Conservation (phyloP, 352 stramenopile genomes). For the Phytophthora multivora region DNA sequence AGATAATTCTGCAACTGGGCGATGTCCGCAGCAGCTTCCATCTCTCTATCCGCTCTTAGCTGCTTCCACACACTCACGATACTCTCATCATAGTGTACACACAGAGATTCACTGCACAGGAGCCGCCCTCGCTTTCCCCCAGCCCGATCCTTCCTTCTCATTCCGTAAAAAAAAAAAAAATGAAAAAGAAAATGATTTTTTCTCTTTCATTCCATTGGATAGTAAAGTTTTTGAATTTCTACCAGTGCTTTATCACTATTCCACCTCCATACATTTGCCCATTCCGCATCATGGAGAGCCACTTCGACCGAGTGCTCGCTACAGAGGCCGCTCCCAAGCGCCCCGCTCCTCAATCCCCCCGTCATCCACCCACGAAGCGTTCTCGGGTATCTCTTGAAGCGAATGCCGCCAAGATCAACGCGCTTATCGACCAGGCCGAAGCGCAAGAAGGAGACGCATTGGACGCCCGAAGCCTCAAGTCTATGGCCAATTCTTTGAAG, state of each 20-base stretch:
- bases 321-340: constrained; percentile 34
- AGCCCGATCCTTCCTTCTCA: constrained; percentile 4
- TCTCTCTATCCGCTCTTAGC: background rate
- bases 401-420: constrained; percentile 39
- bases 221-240: background rate
- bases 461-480: constrained; percentile 74
- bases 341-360: background rate
- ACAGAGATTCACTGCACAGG: constrained; percentile 18
- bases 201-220: no score
- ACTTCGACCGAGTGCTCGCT: constrained; percentile 68
- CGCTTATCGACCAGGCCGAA: constrained; percentile 50
- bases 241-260: background rate
- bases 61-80: constrained; percentile 13
- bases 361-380: constrained; percentile 17
- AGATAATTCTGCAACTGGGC: constrained; percentile 27
- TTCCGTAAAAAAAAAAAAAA: background rate
- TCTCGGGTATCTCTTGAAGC: constrained; percentile 17
- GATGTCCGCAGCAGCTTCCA: background rate
- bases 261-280: constrained; percentile 1
- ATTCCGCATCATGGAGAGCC: constrained; percentile 47
- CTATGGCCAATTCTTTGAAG: constrained; percentile 67
- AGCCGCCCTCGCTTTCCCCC: constrained; percentile 27
- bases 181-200: no score
- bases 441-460: constrained; percentile 54
- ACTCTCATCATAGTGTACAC: constrained; percentile 18